These are phyloP conservation scores for Talaromyces albobiverticillius DNA, from an alignment of 2,329 filamentous ascomycete species.

Conservation along the genomic window DNA sequence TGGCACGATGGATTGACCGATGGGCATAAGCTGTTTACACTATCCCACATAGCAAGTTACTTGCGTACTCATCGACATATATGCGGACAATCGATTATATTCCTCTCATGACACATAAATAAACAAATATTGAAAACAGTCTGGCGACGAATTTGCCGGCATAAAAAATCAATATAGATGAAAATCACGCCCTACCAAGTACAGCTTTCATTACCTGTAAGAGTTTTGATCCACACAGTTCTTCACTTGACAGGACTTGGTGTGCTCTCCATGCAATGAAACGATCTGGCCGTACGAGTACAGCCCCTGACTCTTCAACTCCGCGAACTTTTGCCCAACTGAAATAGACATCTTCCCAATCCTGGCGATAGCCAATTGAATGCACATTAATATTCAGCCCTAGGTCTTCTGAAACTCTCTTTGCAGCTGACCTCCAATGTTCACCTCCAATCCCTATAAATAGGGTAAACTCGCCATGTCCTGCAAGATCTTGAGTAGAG, in stretches of 20 bases:
- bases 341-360: constrained; percentile 62
- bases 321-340: constrained; percentile 57
- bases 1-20: too few species aligned
- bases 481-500: constrained; percentile 62
- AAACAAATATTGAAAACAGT: too few species aligned
- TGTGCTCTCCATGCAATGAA: constrained; percentile 54
- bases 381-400: constrained; percentile 50
- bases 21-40: too few species aligned
- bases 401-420: constrained; percentile 34
- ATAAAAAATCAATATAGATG: too few species aligned
- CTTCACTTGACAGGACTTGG: not conserved
- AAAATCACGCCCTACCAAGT: too few species aligned
- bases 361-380: constrained; percentile 56
- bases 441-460: constrained; percentile 57
- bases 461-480: constrained; percentile 52
- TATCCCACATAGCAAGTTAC: too few species aligned
- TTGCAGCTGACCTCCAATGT: constrained; percentile 53
- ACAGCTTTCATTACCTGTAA: not conserved
- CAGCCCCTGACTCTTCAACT: constrained; percentile 56
- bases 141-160: too few species aligned
- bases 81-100: too few species aligned
- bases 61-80: too few species aligned
- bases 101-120: too few species aligned
- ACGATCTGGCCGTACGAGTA: constrained; percentile 59
- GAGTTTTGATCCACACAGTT: not conserved